A percentile compares a stretch with the other conserved stretches of the same genome.
Evolutionary conservation across 371 early-diverging fungal genomes (phyloP).

Genomic region (Paraphysoderma sedebokerense): DNA sequence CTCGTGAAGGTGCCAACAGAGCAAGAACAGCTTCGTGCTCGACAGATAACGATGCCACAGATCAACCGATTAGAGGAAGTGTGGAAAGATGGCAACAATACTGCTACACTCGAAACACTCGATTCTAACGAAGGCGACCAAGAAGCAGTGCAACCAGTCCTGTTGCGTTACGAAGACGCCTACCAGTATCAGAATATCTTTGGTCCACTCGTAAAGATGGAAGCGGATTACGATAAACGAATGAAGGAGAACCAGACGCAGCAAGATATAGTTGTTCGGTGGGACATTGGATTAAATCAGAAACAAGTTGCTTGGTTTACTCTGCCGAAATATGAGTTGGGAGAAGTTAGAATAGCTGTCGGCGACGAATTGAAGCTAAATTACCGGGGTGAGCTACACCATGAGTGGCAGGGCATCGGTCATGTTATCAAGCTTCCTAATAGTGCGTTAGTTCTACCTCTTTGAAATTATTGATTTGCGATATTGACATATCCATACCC

Average conservation of each 20-base stretch:
- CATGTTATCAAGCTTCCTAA: slow-evolving; percentile 92
- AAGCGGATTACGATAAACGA: slow-evolving; percentile 89
- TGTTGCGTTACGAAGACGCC: slow-evolving; percentile 84
- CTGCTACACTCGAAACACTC: slow-evolving; percentile 62
- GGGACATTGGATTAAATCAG: slow-evolving; percentile 91
- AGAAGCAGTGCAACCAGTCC: slow-evolving; percentile 56
- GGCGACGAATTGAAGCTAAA: slow-evolving; percentile 88
- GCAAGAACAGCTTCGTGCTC: slow-evolving; percentile 65
- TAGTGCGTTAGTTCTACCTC: slow-evolving; percentile 24
- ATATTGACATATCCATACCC: not conserved
- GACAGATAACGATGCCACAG: slow-evolving; percentile 65
- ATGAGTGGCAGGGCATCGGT: slow-evolving; percentile 74
- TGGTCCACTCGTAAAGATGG: slow-evolving; percentile 88
- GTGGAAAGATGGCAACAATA: slow-evolving; percentile 63
- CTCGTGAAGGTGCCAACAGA: slow-evolving; percentile 80
- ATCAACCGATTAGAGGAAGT: slow-evolving; percentile 77
- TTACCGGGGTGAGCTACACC: slow-evolving; percentile 73
- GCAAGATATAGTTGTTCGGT: slow-evolving; percentile 84
- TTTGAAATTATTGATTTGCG: not conserved
- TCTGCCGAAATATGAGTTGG: slow-evolving; percentile 78
- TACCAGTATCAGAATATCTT: slow-evolving; percentile 93
- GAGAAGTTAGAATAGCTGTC: slow-evolving; percentile 83
- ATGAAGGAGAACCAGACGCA: slow-evolving; percentile 93
- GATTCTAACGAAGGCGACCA: slow-evolving; percentile 70
- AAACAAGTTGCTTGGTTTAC: slow-evolving; percentile 86